Percentiles rank a stretch among this genome's conserved stretches.
phyloP scores from a whole-genome alignment of 2,329 filamentous ascomycete species.

The Ascochyta clinopodiicola region DNA sequence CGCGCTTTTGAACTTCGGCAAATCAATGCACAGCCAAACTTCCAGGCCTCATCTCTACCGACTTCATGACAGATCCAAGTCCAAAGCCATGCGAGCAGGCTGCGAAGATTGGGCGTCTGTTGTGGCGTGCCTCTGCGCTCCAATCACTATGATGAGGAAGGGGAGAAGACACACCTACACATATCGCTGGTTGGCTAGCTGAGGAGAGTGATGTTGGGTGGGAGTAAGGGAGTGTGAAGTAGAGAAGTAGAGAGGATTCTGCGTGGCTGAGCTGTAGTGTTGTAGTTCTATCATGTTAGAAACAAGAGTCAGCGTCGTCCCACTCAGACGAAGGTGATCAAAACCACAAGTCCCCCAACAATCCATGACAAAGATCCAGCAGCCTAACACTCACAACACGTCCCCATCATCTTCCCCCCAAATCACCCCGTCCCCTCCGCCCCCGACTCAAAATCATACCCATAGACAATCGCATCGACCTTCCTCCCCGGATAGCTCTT shows the following conservation, averaged over 20 bases:
- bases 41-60: not conserved
- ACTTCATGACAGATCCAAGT: too few relatives aligned
- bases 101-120: not conserved
- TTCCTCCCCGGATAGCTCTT: conserved; percentile 18
- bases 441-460: conserved; percentile 18
- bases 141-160: not conserved
- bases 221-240: too few relatives aligned
- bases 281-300: too few relatives aligned
- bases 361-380: too few relatives aligned
- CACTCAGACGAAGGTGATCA: not conserved
- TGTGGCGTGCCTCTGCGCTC: not conserved
- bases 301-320: not conserved
- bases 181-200: too few relatives aligned
- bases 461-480: conserved; percentile 19
- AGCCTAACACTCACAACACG: not conserved
- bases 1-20: not conserved
- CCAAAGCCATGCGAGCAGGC: not conserved
- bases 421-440: not conserved
- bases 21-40: not conserved
- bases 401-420: not conserved
- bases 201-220: too few relatives aligned
- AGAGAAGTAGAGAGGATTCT: too few relatives aligned
- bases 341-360: not conserved
- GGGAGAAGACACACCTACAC: too few relatives aligned
- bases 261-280: too few relatives aligned